Evolutionary conservation across 2,329 filamentous ascomycete species (phyloP), one percentile per base, ranked within the genome.

Genomic region (Sclerotinia sclerotiorum): DNA sequence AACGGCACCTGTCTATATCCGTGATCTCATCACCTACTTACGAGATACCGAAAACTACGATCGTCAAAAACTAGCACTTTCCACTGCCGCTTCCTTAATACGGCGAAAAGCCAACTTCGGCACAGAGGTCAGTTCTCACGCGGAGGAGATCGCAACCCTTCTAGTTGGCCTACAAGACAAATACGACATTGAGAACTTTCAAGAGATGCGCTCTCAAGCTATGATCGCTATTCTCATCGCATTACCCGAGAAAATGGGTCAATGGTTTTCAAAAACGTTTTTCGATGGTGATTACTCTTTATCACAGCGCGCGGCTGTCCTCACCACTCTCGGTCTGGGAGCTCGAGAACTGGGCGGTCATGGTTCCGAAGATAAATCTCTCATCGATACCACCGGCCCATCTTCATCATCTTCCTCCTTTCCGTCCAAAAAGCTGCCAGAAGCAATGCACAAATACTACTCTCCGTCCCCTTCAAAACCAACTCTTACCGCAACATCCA

Each of bases 221-320:
- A 89, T 99, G 82, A 88, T 97, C 56, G 91, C 94, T 0, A 80
- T 97, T 10, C 82, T 97, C 0, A 84, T 95, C 2, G 89, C 92
- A 0, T 87, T 91, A 72, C 92, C 95, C 0, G 81, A 86, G 61
- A 84, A 86, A 65, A 92, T 97, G 86, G 94, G 88, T 0, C 91
- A 88, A 19, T 96, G 92, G 90, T 92, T 96, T 69, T 88, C 90
- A 3, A 88, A 89, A 68, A 90, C 91, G 0, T 96, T 95, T 77
- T 98, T 97, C 77, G 90, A 93, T 54, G 94, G 94, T 21, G 95
- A 99, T 77, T 94, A 95, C 78, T 97, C 94, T 0, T 82, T 98
- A 49, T 87, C 89, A 0, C 94, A 98, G 77, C 86, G 95, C 51
- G 91, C 90, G 10, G 87, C 91, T 0, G 84, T 98, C 49, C 88